Evolutionary conservation across 495 filamentous ascomycete genomes (phyloP).

Genomic region (Aspergillus nidulans): DNA sequence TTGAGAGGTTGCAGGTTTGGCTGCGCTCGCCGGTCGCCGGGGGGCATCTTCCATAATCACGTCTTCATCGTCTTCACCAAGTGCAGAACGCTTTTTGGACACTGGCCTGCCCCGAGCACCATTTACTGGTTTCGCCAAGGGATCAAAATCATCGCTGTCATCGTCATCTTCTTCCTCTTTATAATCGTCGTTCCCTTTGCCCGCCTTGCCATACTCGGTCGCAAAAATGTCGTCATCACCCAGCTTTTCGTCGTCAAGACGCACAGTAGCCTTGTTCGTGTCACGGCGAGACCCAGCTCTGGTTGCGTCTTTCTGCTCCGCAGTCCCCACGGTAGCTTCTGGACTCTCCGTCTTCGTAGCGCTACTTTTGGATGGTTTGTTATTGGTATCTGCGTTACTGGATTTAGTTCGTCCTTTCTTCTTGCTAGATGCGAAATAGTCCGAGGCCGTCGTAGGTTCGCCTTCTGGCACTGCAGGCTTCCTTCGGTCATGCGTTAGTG

Average conservation of each 20-base stretch:
- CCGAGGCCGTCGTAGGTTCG: conserved; percentile 52
- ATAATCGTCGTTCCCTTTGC: conserved; percentile 66
- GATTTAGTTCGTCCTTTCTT: conserved; percentile 42
- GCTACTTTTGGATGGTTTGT: conserved; percentile 16
- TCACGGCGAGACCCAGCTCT: conserved; percentile 32
- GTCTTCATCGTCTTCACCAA: conserved; percentile 43
- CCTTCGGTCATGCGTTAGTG: conserved; percentile 22
- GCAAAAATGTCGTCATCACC: conserved; percentile 71
- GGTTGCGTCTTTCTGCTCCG: conserved; percentile 12
- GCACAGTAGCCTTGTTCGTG: conserved; percentile 27
- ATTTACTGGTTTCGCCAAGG: conserved; percentile 34
- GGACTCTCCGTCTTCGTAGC: conserved; percentile 22
- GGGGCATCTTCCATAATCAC: conserved; percentile 45
- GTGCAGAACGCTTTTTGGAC: conserved; percentile 44
- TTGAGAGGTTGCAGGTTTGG: conserved; percentile 27
- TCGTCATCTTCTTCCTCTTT: conserved; percentile 60
- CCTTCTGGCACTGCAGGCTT: conserved; percentile 44
- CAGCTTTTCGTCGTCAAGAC: conserved; percentile 58
- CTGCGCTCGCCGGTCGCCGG: conserved; percentile 32
- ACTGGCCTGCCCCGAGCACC: conserved; percentile 17
- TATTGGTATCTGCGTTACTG: conserved; percentile 10
- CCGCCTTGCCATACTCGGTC: conserved; percentile 54
- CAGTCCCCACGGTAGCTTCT: conserved; percentile 23
- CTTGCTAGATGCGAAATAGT: conserved; percentile 58
- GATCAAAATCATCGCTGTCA: conserved; percentile 43